Conservation (phyloP, 2,329 filamentous ascomycete genomes). For the Diaporthe citrichinensis region DNA sequence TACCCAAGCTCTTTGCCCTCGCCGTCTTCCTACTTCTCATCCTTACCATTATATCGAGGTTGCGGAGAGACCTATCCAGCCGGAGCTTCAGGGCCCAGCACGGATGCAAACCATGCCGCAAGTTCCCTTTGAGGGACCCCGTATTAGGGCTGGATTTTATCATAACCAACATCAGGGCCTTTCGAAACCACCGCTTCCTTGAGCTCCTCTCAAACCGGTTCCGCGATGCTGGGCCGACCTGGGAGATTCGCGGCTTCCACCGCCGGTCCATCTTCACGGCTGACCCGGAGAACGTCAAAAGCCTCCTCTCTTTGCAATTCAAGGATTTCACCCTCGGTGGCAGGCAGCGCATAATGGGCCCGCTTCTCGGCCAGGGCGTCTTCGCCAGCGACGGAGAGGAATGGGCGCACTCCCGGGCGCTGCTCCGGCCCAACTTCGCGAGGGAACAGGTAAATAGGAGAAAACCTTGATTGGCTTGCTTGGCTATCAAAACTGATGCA, state of each 20-base stretch:
- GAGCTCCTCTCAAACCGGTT: conserved; percentile 6
- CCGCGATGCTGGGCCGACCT: background rate
- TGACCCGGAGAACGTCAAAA: conserved; percentile 29
- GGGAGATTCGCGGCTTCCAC: conserved; percentile 8
- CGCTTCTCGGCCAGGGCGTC: conserved; percentile 17
- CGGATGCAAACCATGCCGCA: conserved; percentile 11
- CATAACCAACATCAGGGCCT: conserved; percentile 2
- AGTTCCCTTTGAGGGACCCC: background rate
- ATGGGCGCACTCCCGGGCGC: background rate
- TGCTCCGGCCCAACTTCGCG: conserved; percentile 10
- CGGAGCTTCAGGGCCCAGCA: background rate
- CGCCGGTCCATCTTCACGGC: conserved; percentile 1
- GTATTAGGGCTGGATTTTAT: background rate
- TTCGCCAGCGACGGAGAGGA: conserved; percentile 8
- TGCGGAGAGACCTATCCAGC: background rate
- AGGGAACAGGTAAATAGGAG: too few species aligned
- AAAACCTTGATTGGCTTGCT: too few species aligned
- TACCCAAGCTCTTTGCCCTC: background rate
- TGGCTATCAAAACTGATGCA: too few species aligned
- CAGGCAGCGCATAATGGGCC: background rate
- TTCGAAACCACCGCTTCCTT: conserved; percentile 1
- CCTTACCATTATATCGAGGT: background rate
- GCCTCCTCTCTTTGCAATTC: conserved; percentile 2
- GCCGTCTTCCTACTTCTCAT: background rate
- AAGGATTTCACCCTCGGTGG: conserved; percentile 12